A percentile compares a stretch with the other conserved stretches of the same genome.
phyloP scores from a whole-genome alignment of 2,329 filamentous ascomycete species.

The Trichoderma polysporum region DNA sequence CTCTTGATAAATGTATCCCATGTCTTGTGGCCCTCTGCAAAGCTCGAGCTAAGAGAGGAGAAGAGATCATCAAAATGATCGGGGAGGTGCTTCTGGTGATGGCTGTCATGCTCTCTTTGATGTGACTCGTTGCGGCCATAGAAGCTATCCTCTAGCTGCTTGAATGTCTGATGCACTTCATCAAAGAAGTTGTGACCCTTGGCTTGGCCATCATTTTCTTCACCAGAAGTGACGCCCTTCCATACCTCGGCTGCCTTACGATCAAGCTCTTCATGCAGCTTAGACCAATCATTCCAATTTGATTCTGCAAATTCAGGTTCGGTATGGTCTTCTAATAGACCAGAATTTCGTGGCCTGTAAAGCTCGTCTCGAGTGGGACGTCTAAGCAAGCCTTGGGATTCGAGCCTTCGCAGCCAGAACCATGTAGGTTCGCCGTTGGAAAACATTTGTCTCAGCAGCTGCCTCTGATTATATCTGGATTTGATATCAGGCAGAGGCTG shows the following conservation, averaged over 20 bases:
- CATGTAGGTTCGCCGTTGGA: constrained; percentile 42
- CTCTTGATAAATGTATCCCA: constrained; percentile 43
- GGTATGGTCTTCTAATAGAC: not conserved
- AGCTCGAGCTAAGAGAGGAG: constrained; percentile 38
- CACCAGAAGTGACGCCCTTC: constrained; percentile 23
- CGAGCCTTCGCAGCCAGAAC: constrained; percentile 43
- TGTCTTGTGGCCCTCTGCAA: constrained; percentile 39
- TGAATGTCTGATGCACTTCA: constrained; percentile 21
- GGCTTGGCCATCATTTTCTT: constrained; percentile 21
- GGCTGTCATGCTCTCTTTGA: not conserved
- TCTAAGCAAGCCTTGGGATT: constrained; percentile 36
- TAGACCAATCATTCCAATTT: constrained; percentile 29
- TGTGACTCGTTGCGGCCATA: not conserved
- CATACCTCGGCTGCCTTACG: constrained; percentile 32
- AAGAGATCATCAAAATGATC: constrained; percentile 45
- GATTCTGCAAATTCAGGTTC: constrained; percentile 15
- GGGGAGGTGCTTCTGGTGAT: constrained; percentile 25
- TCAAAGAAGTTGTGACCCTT: constrained; percentile 20
- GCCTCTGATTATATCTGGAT: constrained; percentile 37
- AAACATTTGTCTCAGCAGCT: constrained; percentile 40
- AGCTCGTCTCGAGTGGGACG: constrained; percentile 2
- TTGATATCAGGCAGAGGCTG: constrained; percentile 43
- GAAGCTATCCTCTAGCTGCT: constrained; percentile 21
- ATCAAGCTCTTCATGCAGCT: constrained; percentile 35
- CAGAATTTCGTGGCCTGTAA: not conserved